These are phyloP conservation scores for Colletotrichum sidae DNA, from an alignment of 2,329 filamentous ascomycete genomes.

Conservation along the genomic window DNA sequence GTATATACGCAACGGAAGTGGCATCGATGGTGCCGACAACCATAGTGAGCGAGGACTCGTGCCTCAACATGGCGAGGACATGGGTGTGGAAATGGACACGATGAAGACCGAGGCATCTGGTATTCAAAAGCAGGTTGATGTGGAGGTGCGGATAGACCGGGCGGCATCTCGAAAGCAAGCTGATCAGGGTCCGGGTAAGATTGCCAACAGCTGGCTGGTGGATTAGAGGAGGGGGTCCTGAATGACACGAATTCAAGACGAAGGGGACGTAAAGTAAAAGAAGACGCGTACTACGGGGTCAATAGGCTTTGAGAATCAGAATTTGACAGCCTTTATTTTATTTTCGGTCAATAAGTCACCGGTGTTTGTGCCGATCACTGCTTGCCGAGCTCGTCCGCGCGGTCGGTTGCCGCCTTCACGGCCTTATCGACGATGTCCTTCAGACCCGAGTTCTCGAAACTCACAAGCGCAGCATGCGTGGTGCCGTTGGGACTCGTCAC, in stretches of 20 bases:
- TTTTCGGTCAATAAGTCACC: too few species aligned
- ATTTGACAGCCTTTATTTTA: too few species aligned
- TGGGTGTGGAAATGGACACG: background rate
- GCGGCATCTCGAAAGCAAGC: background rate
- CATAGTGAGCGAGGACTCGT: background rate
- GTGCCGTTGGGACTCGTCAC: conserved; percentile 66
- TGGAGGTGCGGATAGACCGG: background rate
- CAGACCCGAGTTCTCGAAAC: conserved; percentile 58
- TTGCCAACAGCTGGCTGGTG: too few species aligned
- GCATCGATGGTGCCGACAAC: background rate
- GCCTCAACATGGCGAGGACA: background rate
- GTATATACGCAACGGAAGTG: background rate
- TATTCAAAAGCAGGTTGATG: background rate
- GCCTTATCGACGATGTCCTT: conserved; percentile 57
- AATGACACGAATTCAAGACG: too few species aligned
- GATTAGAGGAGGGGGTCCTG: too few species aligned
- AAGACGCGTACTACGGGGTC: too few species aligned
- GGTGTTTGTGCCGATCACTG: conserved; percentile 10
- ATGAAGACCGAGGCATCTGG: background rate
- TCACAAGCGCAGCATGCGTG: conserved; percentile 60
- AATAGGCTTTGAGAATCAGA: too few species aligned
- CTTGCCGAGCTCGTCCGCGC: conserved; percentile 51
- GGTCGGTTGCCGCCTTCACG: conserved; percentile 57
- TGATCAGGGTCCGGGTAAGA: too few species aligned
- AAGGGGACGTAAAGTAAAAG: too few species aligned